A percentile compares a stretch with the other conserved stretches of the same genome.
These are phyloP conservation scores for Graphiopsis chlorocephala DNA, from an alignment of 2,329 filamentous ascomycete species.

Conservation along the genomic window DNA sequence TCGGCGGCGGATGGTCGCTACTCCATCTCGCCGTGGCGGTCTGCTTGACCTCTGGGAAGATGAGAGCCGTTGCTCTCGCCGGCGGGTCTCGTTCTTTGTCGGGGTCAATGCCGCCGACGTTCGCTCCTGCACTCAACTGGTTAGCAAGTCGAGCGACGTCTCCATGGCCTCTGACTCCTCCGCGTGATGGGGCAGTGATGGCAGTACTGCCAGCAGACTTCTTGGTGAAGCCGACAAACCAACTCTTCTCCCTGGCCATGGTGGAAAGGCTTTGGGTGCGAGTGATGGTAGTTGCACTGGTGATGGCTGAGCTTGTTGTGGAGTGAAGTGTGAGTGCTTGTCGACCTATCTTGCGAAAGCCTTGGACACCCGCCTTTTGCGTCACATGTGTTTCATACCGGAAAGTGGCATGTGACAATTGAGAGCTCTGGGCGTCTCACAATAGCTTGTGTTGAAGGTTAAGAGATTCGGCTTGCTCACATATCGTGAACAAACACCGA, in stretches of 20 bases:
- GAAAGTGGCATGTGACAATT: background rate
- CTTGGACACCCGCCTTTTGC: background rate
- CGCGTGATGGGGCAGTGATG: background rate
- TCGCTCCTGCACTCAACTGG: background rate
- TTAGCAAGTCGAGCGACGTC: background rate
- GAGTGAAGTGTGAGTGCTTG: background rate
- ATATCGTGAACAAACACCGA: background rate
- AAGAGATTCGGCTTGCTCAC: background rate
- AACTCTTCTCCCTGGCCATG: constrained; percentile 11
- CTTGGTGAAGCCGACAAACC: constrained; percentile 8
- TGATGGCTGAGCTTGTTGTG: background rate
- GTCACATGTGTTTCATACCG: background rate
- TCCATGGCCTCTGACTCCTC: background rate
- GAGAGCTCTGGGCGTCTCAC: background rate
- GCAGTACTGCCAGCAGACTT: background rate
- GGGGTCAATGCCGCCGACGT: constrained; percentile 25
- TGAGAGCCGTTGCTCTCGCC: constrained; percentile 25
- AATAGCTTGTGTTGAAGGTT: background rate
- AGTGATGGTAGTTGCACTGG: constrained; percentile 4
- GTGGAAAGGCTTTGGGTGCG: background rate
- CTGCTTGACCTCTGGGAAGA: constrained; percentile 24
- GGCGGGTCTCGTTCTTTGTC: constrained; percentile 32
- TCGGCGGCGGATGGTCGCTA: constrained; percentile 29
- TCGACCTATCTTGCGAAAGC: background rate
- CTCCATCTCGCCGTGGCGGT: constrained; percentile 20